Conservation (phyloP, 1,284 basidiomycete species). For the Microstroma glucosiphilum region DNA sequence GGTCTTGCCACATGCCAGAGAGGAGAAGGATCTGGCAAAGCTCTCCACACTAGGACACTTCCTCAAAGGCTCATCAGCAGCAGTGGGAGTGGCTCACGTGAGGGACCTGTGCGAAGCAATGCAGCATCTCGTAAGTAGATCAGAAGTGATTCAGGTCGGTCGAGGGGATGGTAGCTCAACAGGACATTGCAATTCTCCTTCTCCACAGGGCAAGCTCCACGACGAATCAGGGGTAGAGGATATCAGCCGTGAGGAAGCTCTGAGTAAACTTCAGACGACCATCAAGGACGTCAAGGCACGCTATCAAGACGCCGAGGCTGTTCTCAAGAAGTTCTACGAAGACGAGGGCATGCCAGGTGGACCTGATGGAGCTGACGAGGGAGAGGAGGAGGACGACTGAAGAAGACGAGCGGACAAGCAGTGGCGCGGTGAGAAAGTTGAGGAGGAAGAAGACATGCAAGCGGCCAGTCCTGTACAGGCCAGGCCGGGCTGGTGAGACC, state of each 20-base stretch:
- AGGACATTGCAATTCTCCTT: constrained; percentile 46
- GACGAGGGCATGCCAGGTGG: constrained; percentile 35
- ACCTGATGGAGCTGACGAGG: constrained; percentile 29
- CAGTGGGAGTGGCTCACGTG: constrained; percentile 74
- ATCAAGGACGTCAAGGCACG: constrained; percentile 37
- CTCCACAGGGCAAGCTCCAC: constrained; percentile 57
- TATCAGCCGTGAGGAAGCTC: constrained; percentile 27
- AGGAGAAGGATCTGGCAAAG: constrained; percentile 59
- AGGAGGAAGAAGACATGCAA: not conserved
- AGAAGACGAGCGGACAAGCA: not conserved
- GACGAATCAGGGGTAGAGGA: constrained; percentile 47
- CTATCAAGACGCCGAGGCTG: constrained; percentile 28
- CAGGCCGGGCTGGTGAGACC: not conserved
- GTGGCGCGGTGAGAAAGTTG: not conserved
- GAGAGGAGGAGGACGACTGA: constrained; percentile 31
- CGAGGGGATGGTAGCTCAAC: no score
- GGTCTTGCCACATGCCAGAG: constrained; percentile 51
- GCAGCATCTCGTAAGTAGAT: constrained; percentile 58
- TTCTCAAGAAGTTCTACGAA: constrained; percentile 50
- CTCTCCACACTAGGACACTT: constrained; percentile 79
- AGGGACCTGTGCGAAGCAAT: constrained; percentile 78
- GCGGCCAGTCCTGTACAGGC: not conserved
- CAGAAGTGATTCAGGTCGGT: no score
- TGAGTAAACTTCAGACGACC: constrained; percentile 27
- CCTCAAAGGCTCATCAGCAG: constrained; percentile 88